Conservation (phyloP, 768 basidiomycete species). For the Leccinellum albellum region DNA sequence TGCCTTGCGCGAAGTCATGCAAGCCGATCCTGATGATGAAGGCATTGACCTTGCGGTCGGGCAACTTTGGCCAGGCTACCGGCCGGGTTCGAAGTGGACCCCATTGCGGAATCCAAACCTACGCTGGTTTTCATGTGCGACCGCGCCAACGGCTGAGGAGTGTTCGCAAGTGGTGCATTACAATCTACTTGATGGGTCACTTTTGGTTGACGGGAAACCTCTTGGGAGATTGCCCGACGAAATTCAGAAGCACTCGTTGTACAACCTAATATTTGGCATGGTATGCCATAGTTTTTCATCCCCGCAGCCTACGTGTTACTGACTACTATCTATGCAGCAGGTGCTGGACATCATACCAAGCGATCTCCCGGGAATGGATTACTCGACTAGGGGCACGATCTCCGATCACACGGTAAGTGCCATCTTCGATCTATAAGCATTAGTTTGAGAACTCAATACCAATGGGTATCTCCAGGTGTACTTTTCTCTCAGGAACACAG, state of each 20-base stretch:
- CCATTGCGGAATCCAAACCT: slow-evolving; percentile 6
- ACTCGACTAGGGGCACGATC: slow-evolving; percentile 16
- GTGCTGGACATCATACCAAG: slow-evolving; percentile 21
- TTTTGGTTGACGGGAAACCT: slow-evolving; percentile 28
- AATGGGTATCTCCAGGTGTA: slow-evolving; percentile 15
- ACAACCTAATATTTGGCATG: slow-evolving; percentile 18
- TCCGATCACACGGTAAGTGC: slow-evolving; percentile 17
- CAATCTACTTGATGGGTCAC: slow-evolving; percentile 23
- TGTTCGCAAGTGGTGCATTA: slow-evolving; percentile 20
- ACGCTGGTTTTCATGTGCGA: slow-evolving; percentile 23
- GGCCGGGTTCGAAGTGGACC: slow-evolving; percentile 22
- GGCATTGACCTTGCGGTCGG: slow-evolving; percentile 20
- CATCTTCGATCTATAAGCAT: background rate
- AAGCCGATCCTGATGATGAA: background rate
- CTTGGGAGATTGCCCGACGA: slow-evolving; percentile 21
- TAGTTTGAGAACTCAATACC: background rate
- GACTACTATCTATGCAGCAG: slow-evolving; percentile 15
- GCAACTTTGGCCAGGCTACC: slow-evolving; percentile 25
- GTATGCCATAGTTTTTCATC: slow-evolving; percentile 2
- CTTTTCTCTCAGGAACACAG: slow-evolving; percentile 16
- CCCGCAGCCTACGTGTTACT: background rate
- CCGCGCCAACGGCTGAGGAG: slow-evolving; percentile 2
- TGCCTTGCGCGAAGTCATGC: slow-evolving; percentile 1
- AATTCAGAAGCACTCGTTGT: slow-evolving; percentile 19
- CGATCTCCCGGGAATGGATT: slow-evolving; percentile 27